These are phyloP conservation scores for Russula lepida DNA, from an alignment of 768 basidiomycete genomes.

Conservation along the genomic window DNA sequence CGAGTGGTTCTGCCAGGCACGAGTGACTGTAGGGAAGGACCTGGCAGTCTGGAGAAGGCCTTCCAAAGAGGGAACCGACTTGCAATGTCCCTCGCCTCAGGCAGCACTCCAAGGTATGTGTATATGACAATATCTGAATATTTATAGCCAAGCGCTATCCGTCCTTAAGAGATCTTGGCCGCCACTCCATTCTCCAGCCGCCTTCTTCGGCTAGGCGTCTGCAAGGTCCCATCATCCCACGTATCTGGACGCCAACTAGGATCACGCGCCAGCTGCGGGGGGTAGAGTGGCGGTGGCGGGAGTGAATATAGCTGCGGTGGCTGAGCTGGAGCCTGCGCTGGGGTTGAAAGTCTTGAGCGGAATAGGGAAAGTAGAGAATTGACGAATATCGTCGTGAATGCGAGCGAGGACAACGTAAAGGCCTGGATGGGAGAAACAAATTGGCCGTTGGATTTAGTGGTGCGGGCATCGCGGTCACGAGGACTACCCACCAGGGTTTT, in stretches of 20 bases:
- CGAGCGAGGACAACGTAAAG: slow-evolving; percentile 67
- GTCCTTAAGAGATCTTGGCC: slow-evolving; percentile 15
- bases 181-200: slow-evolving; percentile 19
- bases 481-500: slow-evolving; percentile 74
- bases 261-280: slow-evolving; percentile 11
- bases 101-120: too few relatives aligned
- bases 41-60: neutral
- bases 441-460: neutral
- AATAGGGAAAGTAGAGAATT: slow-evolving; percentile 74
- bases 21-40: neutral
- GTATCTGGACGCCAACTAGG: slow-evolving; percentile 11
- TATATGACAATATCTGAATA: slow-evolving; percentile 8
- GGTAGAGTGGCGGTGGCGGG: slow-evolving; percentile 17
- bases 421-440: slow-evolving; percentile 32
- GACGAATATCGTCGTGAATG: slow-evolving; percentile 72
- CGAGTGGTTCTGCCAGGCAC: slow-evolving; percentile 7
- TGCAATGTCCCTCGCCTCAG: neutral
- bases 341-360: slow-evolving; percentile 51
- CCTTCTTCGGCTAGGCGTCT: slow-evolving; percentile 22
- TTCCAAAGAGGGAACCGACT: neutral
- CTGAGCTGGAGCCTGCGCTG: slow-evolving; percentile 17
- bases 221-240: slow-evolving; percentile 23
- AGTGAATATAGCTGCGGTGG: slow-evolving; percentile 20
- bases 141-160: slow-evolving; percentile 1
- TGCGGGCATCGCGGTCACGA: neutral